phyloP scores from a whole-genome alignment of 352 stramenopile genomes.

The Stephanocyclus meneghinianus region DNA sequence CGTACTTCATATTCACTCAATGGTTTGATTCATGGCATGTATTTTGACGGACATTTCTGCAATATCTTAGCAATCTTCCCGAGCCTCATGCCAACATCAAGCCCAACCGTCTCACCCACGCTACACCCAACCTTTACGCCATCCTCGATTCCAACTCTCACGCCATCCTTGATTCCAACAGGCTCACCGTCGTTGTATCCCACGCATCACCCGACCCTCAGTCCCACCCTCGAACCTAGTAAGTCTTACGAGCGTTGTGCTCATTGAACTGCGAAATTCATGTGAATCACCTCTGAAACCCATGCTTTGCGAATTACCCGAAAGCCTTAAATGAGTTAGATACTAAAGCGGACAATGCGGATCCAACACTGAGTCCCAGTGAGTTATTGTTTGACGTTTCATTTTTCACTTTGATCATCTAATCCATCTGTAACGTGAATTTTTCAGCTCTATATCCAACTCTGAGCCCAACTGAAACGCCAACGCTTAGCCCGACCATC shows the following conservation, averaged over 20 bases:
- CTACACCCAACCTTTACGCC: background rate
- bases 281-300: background rate
- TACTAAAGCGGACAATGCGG: background rate
- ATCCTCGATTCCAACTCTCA: background rate
- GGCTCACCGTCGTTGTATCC: background rate
- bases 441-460: background rate
- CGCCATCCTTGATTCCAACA: slow-evolving; percentile 1
- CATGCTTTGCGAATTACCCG: background rate
- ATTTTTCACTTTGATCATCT: background rate
- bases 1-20: background rate
- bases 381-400: background rate
- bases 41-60: background rate
- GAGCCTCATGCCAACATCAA: background rate
- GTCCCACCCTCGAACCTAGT: slow-evolving; percentile 8
- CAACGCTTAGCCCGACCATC: background rate
- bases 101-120: background rate
- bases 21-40: background rate
- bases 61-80: background rate
- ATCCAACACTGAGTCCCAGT: slow-evolving; percentile 10
- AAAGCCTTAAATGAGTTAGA: background rate
- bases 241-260: background rate
- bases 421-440: background rate
- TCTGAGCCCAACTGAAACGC: background rate
- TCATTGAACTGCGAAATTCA: background rate
- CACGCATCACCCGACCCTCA: background rate